Evolutionary conservation across 208 protist species (phyloP).

Genomic region (Blechomonas ayalai): DNA sequence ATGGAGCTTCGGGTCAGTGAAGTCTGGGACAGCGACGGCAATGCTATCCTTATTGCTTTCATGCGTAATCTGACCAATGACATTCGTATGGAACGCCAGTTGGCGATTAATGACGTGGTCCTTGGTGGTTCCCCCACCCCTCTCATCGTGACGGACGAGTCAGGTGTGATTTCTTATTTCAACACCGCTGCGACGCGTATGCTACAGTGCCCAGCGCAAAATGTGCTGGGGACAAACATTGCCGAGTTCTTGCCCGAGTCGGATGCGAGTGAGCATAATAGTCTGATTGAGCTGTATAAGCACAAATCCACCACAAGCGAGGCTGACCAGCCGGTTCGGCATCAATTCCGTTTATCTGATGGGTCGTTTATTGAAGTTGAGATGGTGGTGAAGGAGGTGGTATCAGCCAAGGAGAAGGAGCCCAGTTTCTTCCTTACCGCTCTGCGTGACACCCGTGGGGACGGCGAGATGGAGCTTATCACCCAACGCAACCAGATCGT

Average conservation of each 20-base stretch:
- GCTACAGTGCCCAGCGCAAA: not conserved
- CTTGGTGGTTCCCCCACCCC: constrained; percentile 3
- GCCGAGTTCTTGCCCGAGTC: constrained; percentile 20
- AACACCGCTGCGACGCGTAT: constrained; percentile 9
- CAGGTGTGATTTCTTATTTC: constrained; percentile 8
- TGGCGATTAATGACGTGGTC: constrained; percentile 9
- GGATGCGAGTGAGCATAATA: constrained; percentile 2
- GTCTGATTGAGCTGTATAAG: no score
- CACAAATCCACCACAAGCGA: no score
- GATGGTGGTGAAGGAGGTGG: constrained; percentile 8
- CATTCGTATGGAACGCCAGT: constrained; percentile 6
- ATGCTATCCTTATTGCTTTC: constrained; percentile 7
- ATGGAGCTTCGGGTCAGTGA: constrained; percentile 9
- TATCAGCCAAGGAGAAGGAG: not conserved
- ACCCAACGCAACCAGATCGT: constrained; percentile 4
- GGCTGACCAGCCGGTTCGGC: constrained; percentile 1
- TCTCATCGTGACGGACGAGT: constrained; percentile 8
- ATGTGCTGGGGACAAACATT: constrained; percentile 19
- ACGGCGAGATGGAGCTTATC: constrained; percentile 1
- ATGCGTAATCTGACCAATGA: constrained; percentile 8
- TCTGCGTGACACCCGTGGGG: constrained; percentile 7
- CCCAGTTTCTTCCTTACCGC: constrained; percentile 4
- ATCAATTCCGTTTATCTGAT: not conserved
- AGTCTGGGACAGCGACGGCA: not conserved
- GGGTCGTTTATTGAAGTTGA: constrained; percentile 8